A percentile compares a stretch with the other conserved stretches of the same genome.
phyloP scores from a whole-genome alignment of 495 filamentous ascomycete species.

The Aspergillus steynii region DNA sequence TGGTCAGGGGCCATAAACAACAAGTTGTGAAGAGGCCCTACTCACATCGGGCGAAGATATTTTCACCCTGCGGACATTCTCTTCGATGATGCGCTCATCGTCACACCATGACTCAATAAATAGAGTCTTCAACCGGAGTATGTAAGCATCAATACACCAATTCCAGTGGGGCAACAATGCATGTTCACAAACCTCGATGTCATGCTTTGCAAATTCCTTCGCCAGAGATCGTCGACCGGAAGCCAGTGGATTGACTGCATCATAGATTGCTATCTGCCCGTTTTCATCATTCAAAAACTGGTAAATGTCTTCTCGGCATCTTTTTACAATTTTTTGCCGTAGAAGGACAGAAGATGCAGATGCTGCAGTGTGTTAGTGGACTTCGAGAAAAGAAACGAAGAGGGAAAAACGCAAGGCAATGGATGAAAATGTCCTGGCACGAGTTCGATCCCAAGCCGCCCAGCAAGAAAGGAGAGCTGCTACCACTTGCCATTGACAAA shows the following conservation, averaged over 20 bases:
- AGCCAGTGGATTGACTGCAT: conserved; percentile 93
- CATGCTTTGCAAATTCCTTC: conserved; percentile 94
- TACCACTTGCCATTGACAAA: conserved; percentile 71
- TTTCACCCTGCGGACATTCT: conserved; percentile 96
- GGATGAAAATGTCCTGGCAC: neutral
- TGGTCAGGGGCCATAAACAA: conserved; percentile 23
- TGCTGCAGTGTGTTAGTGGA: conserved; percentile 43
- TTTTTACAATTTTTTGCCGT: conserved; percentile 94
- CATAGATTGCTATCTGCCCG: conserved; percentile 97
- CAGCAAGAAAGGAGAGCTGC: conserved; percentile 1
- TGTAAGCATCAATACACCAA: conserved; percentile 4
- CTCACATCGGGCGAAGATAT: conserved; percentile 94
- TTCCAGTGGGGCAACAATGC: conserved; percentile 4
- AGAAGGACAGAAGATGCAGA: conserved; percentile 83
- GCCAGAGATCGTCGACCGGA: conserved; percentile 82
- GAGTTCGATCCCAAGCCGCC: neutral
- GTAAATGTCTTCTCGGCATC: conserved; percentile 96
- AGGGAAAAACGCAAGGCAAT: neutral
- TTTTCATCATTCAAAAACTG: conserved; percentile 95
- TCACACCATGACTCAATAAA: conserved; percentile 96
- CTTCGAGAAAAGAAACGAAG: neutral
- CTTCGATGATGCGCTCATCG: conserved; percentile 89
- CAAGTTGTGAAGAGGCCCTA: conserved; percentile 3
- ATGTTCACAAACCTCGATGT: conserved; percentile 68
- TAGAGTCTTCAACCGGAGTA: conserved; percentile 61